Conservation (phyloP, 805 yeast genomes). For the Barnettozyma sucrosica region DNA sequence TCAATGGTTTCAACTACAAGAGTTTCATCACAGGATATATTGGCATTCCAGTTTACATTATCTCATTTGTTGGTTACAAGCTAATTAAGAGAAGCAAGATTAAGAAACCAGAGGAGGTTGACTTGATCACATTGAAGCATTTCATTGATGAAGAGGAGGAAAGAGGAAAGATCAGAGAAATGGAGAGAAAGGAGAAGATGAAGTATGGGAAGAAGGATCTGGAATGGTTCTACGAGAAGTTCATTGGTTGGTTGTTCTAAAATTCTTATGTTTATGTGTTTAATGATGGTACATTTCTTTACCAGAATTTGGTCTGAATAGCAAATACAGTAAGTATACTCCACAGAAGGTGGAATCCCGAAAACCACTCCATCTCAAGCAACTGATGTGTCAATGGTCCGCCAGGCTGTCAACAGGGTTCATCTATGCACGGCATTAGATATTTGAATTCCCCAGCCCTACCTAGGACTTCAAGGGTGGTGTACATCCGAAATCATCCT, state of each 20-base stretch:
- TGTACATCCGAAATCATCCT: not conserved
- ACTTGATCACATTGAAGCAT: slow-evolving; percentile 46
- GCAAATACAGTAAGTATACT: too few relatives aligned
- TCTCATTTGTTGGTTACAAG: slow-evolving; percentile 55
- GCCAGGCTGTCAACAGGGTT: too few relatives aligned
- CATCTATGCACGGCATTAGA: too few relatives aligned
- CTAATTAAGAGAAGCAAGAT: slow-evolving; percentile 43
- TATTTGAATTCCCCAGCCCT: too few relatives aligned
- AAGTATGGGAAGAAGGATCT: slow-evolving; percentile 28
- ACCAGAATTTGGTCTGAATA: too few relatives aligned
- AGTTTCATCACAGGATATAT: slow-evolving; percentile 74
- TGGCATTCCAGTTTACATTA: slow-evolving; percentile 59
- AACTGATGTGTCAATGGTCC: too few relatives aligned
- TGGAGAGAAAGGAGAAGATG: slow-evolving; percentile 21
- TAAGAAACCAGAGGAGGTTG: slow-evolving; percentile 51
- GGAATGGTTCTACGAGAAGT: slow-evolving; percentile 43
- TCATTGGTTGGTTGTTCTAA: slow-evolving; percentile 45
- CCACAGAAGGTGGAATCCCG: too few relatives aligned
- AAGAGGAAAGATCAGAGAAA: slow-evolving; percentile 24
- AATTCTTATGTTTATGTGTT: not conserved
- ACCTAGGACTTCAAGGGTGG: not conserved
- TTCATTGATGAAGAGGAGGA: slow-evolving; percentile 31
- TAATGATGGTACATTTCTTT: not conserved
- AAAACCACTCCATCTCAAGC: too few relatives aligned
- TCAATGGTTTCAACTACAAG: slow-evolving; percentile 56